Evolutionary conservation across 2,329 filamentous ascomycete genomes (phyloP).

Genomic region (Diaporthe sp.): DNA sequence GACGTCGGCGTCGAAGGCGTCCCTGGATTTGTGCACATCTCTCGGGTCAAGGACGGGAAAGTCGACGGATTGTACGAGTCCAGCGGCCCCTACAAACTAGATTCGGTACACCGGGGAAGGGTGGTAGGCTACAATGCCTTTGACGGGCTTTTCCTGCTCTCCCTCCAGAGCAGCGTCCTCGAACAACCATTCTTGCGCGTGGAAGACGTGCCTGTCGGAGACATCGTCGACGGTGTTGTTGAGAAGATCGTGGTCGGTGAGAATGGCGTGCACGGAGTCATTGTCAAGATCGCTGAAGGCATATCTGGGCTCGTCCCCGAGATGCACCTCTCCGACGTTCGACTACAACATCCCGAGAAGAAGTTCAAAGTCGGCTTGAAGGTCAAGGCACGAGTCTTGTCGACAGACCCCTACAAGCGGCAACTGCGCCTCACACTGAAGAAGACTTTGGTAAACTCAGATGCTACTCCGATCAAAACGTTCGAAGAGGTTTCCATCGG

Average conservation of each 20-base stretch:
- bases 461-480: constrained; percentile 81
- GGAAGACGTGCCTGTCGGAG: constrained; percentile 88
- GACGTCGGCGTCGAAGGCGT: constrained; percentile 77
- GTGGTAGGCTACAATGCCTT: constrained; percentile 89
- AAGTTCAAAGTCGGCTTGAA: constrained; percentile 91
- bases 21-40: constrained; percentile 94
- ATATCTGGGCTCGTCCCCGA: constrained; percentile 92
- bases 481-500: constrained; percentile 82
- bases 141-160: constrained; percentile 88
- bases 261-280: constrained; percentile 83
- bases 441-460: constrained; percentile 93
- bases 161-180: constrained; percentile 84
- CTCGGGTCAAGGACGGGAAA: constrained; percentile 89
- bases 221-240: constrained; percentile 84
- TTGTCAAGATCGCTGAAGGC: constrained; percentile 87
- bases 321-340: constrained; percentile 89
- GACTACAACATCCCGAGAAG: constrained; percentile 92
- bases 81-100: constrained; percentile 83
- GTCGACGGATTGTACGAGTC: constrained; percentile 85
- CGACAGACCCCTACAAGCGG: constrained; percentile 80
- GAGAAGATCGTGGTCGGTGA: constrained; percentile 86
- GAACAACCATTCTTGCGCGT: constrained; percentile 92
- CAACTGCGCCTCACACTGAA: constrained; percentile 92
- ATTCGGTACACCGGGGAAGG: constrained; percentile 83
- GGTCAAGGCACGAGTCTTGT: constrained; percentile 88